Evolutionary conservation across 306 rosid genomes (phyloP), one percentile per base, ranked within the genome.

Genomic region (Medicago arabica): DNA sequence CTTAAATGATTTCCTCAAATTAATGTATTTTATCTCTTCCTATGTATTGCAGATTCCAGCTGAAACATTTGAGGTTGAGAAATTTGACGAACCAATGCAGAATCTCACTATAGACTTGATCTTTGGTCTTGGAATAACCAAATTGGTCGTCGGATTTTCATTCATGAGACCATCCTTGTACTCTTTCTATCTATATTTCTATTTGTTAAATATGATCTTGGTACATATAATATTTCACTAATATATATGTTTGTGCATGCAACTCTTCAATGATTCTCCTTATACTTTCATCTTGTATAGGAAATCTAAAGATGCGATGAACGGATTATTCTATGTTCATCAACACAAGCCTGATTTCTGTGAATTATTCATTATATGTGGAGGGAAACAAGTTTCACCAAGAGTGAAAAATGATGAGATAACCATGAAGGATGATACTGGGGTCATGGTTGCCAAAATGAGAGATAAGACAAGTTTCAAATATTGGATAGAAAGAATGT

Each of bases 401-500:
- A 80, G 80, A 76, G 90, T 76, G 46, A 83, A 69, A 4, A 87
- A 75, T 16, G 88, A 82, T 41, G 90, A 80, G 74, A 86, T 87
- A 80, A 83, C 82, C 77, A 82, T 90, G 90, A 96, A 90, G 80
- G 91, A 94, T 73, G 96, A 86, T 67, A 78, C 86, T 44, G 97
- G 97, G 12, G 87, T 88, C 21, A 78, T 70, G 71, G 87, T 90
- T 49, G 89, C 86, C 1, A 90, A 67, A 78, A 60, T 76, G 57
- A 88, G 83, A 77, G 94, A 88, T 9, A 94, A 82, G 75, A n/a
- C 63, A 4, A 75, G 83, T 23, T 78, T 91, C 19, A 91, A 63
- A 70, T 89, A 77, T 49, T 90, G 97, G 93, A 50, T 94, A 15
- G 98, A 78, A 9, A 94, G 74, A 62, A 62, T 87, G 60, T 87